Base-by-base conservation (phyloP, 345 rosid genomes). In the Camelina sativa region DNA sequence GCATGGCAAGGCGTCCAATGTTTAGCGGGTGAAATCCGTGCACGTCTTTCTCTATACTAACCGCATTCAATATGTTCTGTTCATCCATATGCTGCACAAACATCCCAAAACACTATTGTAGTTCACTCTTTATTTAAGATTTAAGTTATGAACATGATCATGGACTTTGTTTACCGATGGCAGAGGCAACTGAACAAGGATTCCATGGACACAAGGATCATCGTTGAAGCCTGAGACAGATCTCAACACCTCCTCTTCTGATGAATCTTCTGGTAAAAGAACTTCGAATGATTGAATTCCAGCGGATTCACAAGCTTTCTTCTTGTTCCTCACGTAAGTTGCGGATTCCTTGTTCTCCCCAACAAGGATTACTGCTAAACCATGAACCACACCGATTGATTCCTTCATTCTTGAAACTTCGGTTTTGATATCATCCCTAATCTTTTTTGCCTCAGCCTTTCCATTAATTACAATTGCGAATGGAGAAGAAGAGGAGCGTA, bases 21-120 rank as follows among this genome's bases (percentile, higher is more conserved):
- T 90, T 90, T 54, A 87, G 59, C 0, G 98, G 91, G 76, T 87
- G 89, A 84, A 92, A 92, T 40, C 96, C 97, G 17, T 91, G 97
- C 37, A 91, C 97, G 72, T 91, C 97, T 77, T 89, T 93, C 83
- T 85, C 87, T 20, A 84, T 75, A 71, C 78, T 78, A 30, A 93
- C 86, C 20, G 87, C 88, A 80, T 86, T 87, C 70, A 88, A 82
- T 41, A 93, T 78, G 34, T 75, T 85, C 77, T 80, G 74, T 76
- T 86, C 93, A 72, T 87, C 61, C 81, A 89, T 93, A 80, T 90
- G 92, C 97, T 90, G 86, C 72, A 44, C 20, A 57, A n/a, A 50
- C n/a, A 76, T 30, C 8, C 60, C 30, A 19, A 44, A 11, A 55
- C 6, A 1, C 23, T 7, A 12, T 11, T 3, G 20, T 44, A 28